Evolutionary conservation across 169 alveolate species (phyloP), one percentile per base, ranked within the genome.

Genomic region (Perkinsus chesapeaki): DNA sequence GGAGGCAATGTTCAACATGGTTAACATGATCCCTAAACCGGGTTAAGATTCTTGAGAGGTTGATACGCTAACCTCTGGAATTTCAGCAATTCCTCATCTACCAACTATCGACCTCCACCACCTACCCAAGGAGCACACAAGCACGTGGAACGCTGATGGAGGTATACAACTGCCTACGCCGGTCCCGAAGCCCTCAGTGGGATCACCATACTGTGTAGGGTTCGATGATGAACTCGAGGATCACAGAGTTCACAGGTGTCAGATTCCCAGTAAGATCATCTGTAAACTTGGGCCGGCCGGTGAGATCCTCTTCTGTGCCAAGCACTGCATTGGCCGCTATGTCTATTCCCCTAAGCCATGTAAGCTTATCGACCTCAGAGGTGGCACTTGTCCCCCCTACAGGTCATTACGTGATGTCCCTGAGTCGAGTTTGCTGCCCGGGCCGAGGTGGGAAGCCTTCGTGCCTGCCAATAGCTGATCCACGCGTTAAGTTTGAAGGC

Each of bases 1-100:
- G 82, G 82, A 60, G 82, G 82, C 82, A 34, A 60, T 60, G 82
- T 60, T 60, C 82, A 60, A 23, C 82, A 60, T 60, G 82, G 82
- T 23, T 16, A 60, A 60, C 82, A 3, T 60, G 3, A 5, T 60
- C 12, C 82, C 82, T 16, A 60, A 60, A 60, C 82, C 82, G 12
- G 82, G 82, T 60, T 23, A 60, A 34, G 82, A 1, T 60, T 60
- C 37, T 60, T 34, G 36, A 20, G 31, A 1, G 23, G 82, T 34
- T 7, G 82, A 1, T 16, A 0, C 31, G 82, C 37, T 27, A 19
- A 9, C 19, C 72, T 10, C 72, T 47, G 19, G 72, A 10, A 47
- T 60, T 34, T 60, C 82, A 60, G 82, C 27, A 34, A 16, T 60
- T 1, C 82, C 82, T 23, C 82, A 60, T 16, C 82, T 60, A 34